phyloP scores from a whole-genome alignment of 2,329 filamentous ascomycete species.

The Mariannaea elegans region DNA sequence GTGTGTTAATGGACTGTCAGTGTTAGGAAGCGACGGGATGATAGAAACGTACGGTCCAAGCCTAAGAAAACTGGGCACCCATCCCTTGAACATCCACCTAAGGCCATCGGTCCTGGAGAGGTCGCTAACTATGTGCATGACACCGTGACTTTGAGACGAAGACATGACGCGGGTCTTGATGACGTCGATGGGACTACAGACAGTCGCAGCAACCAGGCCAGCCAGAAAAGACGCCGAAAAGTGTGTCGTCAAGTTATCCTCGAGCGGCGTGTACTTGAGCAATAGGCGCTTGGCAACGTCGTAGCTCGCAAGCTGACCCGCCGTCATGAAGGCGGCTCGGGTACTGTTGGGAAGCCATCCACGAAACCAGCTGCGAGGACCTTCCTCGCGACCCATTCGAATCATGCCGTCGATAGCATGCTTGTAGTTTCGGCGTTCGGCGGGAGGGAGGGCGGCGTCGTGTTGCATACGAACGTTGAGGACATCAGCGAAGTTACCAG shows the following conservation, averaged over 20 bases:
- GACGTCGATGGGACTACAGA: constrained; percentile 87
- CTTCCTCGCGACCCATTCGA: constrained; percentile 89
- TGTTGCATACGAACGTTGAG: constrained; percentile 99
- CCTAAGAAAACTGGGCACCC: constrained; percentile 79
- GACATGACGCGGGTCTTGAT: constrained; percentile 92
- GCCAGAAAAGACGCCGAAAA: constrained; percentile 81
- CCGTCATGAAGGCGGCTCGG: constrained; percentile 88
- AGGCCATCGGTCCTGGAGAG: constrained; percentile 77
- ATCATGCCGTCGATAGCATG: constrained; percentile 87
- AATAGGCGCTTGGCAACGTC: constrained; percentile 81
- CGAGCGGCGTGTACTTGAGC: constrained; percentile 71
- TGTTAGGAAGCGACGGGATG: background rate
- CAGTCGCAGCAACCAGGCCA: constrained; percentile 83
- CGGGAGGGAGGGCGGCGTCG: constrained; percentile 77
- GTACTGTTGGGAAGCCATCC: constrained; percentile 86
- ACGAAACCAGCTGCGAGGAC: constrained; percentile 78
- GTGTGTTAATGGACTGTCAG: constrained; percentile 19
- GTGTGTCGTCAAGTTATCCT: constrained; percentile 78
- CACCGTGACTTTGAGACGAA: constrained; percentile 58
- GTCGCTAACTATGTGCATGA: constrained; percentile 69
- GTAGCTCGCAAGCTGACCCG: constrained; percentile 84
- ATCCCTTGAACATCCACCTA: constrained; percentile 88
- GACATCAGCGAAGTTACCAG: constrained; percentile 94
- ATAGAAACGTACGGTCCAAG: constrained; percentile 69
- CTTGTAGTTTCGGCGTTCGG: constrained; percentile 85